Evolutionary conservation across 2,329 filamentous ascomycete species (phyloP), one percentile per base, ranked within the genome.

Genomic region (Penicillium fuscoglaucum): DNA sequence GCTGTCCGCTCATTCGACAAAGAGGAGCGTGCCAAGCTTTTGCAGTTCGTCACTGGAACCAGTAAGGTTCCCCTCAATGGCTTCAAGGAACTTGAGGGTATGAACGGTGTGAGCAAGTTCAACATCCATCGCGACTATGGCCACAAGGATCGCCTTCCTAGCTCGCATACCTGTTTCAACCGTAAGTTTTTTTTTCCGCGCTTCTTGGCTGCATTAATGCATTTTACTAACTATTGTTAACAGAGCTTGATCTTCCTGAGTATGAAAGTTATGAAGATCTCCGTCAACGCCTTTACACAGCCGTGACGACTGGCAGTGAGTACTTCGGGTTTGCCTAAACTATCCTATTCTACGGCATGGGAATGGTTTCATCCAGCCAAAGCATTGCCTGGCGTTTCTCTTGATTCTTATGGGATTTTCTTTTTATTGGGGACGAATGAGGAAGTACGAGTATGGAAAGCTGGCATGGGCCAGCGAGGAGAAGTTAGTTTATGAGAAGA

Each of bases 121-220:
- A 99, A 98, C 76, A 98, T 99, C 63, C 95, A 99, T 74, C 91
- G 95, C 64, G 95, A 98, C 77, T 97, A 96, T 78, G 93, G 93
- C 68, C 93, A 90, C 81, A 98, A 97, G 78, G 91, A 97, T 72
- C 90, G 95, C 66, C 83, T 99, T 64, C 95, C 95, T 57, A 96
- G 91, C 69, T 96, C 93, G 68, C 96, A 99, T 77, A 99, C 95
- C 63, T 99, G 95, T 82, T 99, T 99, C 80, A 99, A 99, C 76
- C 95, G 92, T 96, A 86, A 89, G 91, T 89, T 61, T 53, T 37
- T 41, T 37, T 39, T 19, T 7, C 46, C 54, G 26, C 41, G 24
- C 28, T 8, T 17, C 51, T n/a, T 40, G 10, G 49, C 33, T 51
- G 35, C 12, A 24, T 55, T 40, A n/a, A 24, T 9, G 29, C 26